Evolutionary conservation across 345 rosid genomes (phyloP).

Genomic region (Salix dunnii): DNA sequence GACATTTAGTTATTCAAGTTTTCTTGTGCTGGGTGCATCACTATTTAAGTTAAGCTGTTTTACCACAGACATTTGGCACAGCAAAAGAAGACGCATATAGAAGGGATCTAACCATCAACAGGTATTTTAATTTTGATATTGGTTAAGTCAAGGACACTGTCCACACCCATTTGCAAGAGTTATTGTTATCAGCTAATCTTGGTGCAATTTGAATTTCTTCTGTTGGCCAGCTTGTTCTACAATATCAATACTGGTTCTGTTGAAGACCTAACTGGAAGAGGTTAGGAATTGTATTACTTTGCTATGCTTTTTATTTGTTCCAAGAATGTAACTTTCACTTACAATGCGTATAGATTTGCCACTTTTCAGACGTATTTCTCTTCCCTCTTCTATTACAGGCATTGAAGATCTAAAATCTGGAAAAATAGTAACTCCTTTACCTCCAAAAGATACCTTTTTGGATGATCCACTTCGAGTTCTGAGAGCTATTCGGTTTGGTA

Average conservation of each 20-base stretch:
- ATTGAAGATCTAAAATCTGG: slow-evolving; percentile 76
- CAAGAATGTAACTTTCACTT: slow-evolving; percentile 1
- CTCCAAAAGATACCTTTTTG: slow-evolving; percentile 81
- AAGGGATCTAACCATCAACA: slow-evolving; percentile 91
- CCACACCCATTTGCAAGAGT: background rate
- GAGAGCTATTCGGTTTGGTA: slow-evolving; percentile 97
- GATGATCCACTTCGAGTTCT: slow-evolving; percentile 97
- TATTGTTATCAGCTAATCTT: background rate
- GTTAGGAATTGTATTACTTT: slow-evolving; percentile 30
- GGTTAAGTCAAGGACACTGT: background rate
- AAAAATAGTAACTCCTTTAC: slow-evolving; percentile 80
- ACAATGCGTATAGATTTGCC: background rate
- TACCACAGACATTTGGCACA: slow-evolving; percentile 79
- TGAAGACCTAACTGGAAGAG: slow-evolving; percentile 91
- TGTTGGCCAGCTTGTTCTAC: slow-evolving; percentile 73
- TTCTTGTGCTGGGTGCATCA: background rate
- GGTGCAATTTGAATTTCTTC: slow-evolving; percentile 16
- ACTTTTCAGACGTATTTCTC: background rate
- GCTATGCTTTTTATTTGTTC: background rate
- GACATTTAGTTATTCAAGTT: background rate
- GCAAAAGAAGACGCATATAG: slow-evolving; percentile 88
- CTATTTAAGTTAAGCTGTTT: background rate
- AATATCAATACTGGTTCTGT: slow-evolving; percentile 65
- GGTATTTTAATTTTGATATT: slow-evolving; percentile 39
- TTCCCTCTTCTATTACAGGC: slow-evolving; percentile 40